Conservation (phyloP, 202 grass and related monocot species). For the Schoenoplectus tabernaemontani region DNA sequence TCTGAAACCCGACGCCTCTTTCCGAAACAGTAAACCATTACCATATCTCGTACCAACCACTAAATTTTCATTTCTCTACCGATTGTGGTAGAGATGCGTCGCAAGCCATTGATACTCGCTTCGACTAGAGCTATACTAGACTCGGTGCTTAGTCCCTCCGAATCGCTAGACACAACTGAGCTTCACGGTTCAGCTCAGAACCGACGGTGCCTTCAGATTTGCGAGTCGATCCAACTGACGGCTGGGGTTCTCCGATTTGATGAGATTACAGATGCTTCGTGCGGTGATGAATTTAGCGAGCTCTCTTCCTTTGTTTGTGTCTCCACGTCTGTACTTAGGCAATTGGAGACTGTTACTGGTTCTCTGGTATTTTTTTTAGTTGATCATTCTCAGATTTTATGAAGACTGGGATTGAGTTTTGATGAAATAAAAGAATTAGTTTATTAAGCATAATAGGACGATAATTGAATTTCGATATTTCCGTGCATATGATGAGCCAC, state of each 20-base stretch:
- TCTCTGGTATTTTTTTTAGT: slow-evolving; percentile 47
- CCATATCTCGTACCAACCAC: too few species aligned
- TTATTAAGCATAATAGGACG: too few species aligned
- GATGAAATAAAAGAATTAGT: too few species aligned
- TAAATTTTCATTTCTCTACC: too few species aligned
- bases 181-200: slow-evolving; percentile 10
- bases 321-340: slow-evolving; percentile 41
- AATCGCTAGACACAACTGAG: slow-evolving; percentile 7
- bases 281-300: slow-evolving; percentile 37
- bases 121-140: slow-evolving; percentile 66
- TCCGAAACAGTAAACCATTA: too few species aligned
- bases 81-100: too few species aligned
- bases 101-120: slow-evolving; percentile 73
- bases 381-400: too few species aligned
- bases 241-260: slow-evolving; percentile 64
- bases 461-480: too few species aligned
- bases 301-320: slow-evolving; percentile 50
- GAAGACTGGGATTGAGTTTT: too few species aligned
- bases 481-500: too few species aligned
- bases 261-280: neutral
- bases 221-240: slow-evolving; percentile 31
- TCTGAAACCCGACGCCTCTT: too few species aligned
- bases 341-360: slow-evolving; percentile 53
- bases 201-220: slow-evolving; percentile 8
- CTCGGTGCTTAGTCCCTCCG: slow-evolving; percentile 30